phyloP scores from a whole-genome alignment of 768 basidiomycete genomes.

The Hericium rajendrae region DNA sequence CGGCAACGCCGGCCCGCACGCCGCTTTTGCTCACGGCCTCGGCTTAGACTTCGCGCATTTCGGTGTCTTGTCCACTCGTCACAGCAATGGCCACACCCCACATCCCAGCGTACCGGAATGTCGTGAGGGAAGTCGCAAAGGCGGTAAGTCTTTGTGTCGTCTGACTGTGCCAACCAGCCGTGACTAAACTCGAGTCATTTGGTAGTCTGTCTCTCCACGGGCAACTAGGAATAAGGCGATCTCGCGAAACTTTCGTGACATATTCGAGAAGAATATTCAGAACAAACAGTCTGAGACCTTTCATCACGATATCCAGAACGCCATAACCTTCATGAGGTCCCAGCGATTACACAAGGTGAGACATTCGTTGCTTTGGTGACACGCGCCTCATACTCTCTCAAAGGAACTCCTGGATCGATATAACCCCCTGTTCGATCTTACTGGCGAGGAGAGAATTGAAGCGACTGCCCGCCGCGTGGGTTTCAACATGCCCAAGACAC shows the following conservation, averaged over 20 bases:
- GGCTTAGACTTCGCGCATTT: no score
- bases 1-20: no score
- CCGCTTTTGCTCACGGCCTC: no score
- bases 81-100: constrained; percentile 1
- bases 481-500: constrained; percentile 63
- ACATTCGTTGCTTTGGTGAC: not conserved
- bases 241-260: constrained; percentile 39
- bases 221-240: constrained; percentile 32
- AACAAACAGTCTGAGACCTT: constrained; percentile 15
- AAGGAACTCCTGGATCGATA: constrained; percentile 79
- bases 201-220: constrained; percentile 30
- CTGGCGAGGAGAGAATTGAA: constrained; percentile 68
- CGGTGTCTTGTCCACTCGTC: no score
- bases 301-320: constrained; percentile 45
- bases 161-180: not conserved
- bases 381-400: not conserved
- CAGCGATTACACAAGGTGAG: constrained; percentile 71
- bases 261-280: constrained; percentile 35
- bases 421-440: constrained; percentile 76
- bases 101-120: constrained; percentile 35
- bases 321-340: constrained; percentile 57
- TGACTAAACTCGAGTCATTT: not conserved
- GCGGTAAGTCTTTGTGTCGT: constrained; percentile 30
- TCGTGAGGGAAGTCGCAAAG: constrained; percentile 45
- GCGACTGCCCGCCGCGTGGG: constrained; percentile 86